Evolutionary conservation across 2,329 filamentous ascomycete species (phyloP).

Genomic region (Diaporthe amygdali): DNA sequence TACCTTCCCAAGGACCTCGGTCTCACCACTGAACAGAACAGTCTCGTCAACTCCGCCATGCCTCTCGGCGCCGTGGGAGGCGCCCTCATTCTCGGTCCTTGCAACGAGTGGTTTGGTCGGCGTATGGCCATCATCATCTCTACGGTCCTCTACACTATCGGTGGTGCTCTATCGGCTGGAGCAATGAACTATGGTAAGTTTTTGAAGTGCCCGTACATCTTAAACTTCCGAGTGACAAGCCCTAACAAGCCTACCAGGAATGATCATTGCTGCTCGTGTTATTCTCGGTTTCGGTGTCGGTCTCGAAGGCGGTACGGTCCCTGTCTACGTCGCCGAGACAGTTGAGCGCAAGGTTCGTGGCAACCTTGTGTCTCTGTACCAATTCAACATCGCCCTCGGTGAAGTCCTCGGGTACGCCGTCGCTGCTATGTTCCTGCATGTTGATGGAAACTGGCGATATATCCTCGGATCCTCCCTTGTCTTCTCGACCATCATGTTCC

Average conservation of each 20-base stretch:
- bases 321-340: conserved; percentile 76
- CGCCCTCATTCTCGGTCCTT: conserved; percentile 68
- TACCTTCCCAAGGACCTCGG: conserved; percentile 65
- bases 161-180: conserved; percentile 71
- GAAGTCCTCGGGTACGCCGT: conserved; percentile 77
- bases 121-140: conserved; percentile 73
- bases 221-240: neutral
- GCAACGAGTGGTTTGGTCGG: conserved; percentile 71
- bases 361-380: conserved; percentile 76
- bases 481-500: conserved; percentile 68
- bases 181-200: conserved; percentile 64
- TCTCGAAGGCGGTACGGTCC: conserved; percentile 76
- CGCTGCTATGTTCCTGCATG: conserved; percentile 74
- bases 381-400: conserved; percentile 77
- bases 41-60: conserved; percentile 73
- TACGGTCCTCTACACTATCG: conserved; percentile 72
- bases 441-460: conserved; percentile 74
- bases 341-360: conserved; percentile 71
- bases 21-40: conserved; percentile 62
- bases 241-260: conserved; percentile 42
- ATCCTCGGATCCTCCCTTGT: conserved; percentile 75
- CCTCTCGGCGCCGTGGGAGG: conserved; percentile 74
- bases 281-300: conserved; percentile 75
- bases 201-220: neutral
- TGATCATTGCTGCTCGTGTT: conserved; percentile 72